A percentile compares a stretch with the other conserved stretches of the same genome.
phyloP scores from a whole-genome alignment of 1,284 basidiomycete genomes.

The Leccinum subrobustum region DNA sequence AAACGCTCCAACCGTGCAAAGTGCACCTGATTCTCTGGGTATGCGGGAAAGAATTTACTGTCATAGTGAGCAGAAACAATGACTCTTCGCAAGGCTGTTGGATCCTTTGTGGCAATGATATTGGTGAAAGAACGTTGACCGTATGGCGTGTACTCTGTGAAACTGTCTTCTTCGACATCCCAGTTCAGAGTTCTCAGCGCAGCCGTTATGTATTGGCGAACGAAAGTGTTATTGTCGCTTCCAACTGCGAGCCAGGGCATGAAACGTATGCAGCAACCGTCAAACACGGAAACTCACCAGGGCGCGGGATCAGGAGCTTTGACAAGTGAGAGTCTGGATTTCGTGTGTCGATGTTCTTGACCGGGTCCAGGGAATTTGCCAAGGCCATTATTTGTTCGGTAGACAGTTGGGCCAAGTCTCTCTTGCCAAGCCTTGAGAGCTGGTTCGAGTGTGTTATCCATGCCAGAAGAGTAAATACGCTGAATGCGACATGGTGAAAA shows the following conservation, averaged over 20 bases:
- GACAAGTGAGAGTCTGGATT: conserved; percentile 74
- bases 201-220: conserved; percentile 73
- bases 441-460: conserved; percentile 30
- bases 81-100: conserved; percentile 76
- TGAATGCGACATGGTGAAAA: conserved; percentile 7
- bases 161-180: conserved; percentile 83
- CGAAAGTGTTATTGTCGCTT: conserved; percentile 75
- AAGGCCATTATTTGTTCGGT: conserved; percentile 50
- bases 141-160: conserved; percentile 80
- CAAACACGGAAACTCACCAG: conserved; percentile 51
- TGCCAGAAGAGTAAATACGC: conserved; percentile 20
- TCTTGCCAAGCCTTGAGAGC: conserved; percentile 34
- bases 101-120: conserved; percentile 92
- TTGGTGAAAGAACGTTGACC: conserved; percentile 86
- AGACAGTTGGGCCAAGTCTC: conserved; percentile 52
- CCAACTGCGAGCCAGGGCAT: conserved; percentile 45
- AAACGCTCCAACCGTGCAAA: not conserved
- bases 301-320: conserved; percentile 79
- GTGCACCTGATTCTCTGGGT: conserved; percentile 71
- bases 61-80: conserved; percentile 96
- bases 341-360: conserved; percentile 61
- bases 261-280: conserved; percentile 7
- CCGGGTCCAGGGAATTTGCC: conserved; percentile 56
- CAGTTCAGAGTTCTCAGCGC: conserved; percentile 75
- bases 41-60: conserved; percentile 83